Conservation (phyloP, 2,329 filamentous ascomycete species). For the Fusarium nematophilum region DNA sequence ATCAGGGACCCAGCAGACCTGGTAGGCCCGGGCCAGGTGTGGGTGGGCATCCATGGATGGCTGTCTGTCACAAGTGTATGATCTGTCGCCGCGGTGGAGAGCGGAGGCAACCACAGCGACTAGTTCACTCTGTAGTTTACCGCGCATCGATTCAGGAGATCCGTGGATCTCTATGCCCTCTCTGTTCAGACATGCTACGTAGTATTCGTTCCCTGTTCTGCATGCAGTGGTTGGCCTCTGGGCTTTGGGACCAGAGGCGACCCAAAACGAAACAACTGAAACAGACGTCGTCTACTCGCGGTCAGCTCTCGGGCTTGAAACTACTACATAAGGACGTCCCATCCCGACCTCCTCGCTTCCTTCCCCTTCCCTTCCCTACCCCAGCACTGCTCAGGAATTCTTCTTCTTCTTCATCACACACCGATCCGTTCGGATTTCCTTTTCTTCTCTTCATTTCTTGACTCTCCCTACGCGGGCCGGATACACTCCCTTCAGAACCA, state of each 20-base stretch:
- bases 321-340: slow-evolving; percentile 37
- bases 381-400: slow-evolving; percentile 43
- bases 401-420: slow-evolving; percentile 26
- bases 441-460: slow-evolving; percentile 24
- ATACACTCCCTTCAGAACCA: slow-evolving; percentile 33
- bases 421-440: slow-evolving; percentile 21
- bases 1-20: slow-evolving; percentile 6
- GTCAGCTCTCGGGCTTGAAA: slow-evolving; percentile 14
- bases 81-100: slow-evolving; percentile 25
- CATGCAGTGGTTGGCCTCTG: neutral
- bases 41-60: slow-evolving; percentile 1
- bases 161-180: too few relatives aligned
- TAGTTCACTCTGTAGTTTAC: slow-evolving; percentile 29
- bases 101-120: slow-evolving; percentile 28
- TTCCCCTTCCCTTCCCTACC: slow-evolving; percentile 13
- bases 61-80: too few relatives aligned
- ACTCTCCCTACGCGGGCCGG: slow-evolving; percentile 38
- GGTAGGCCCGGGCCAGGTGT: slow-evolving; percentile 20
- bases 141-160: slow-evolving; percentile 35
- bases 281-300: too few relatives aligned
- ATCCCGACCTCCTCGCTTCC: slow-evolving; percentile 21
- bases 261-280: slow-evolving; percentile 39
- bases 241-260: slow-evolving; percentile 21
- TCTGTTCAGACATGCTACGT: neutral
- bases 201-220: neutral